These are phyloP conservation scores for Fusarium goolgardi DNA, from an alignment of 2,329 filamentous ascomycete species.

Conservation along the genomic window DNA sequence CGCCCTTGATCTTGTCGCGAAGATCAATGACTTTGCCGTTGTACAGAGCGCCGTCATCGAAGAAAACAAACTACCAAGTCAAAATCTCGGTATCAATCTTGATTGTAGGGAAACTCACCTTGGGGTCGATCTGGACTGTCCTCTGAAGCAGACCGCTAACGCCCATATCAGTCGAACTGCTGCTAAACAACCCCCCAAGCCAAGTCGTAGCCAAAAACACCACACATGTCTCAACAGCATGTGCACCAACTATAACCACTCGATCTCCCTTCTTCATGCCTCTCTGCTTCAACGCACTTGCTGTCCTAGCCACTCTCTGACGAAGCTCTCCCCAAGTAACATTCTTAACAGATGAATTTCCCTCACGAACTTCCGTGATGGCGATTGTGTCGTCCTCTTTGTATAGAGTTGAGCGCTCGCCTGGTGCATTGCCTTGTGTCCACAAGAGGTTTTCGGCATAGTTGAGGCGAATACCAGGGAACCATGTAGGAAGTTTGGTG, in stretches of 20 bases:
- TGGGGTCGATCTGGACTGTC: constrained; percentile 78
- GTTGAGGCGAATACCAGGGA: constrained; percentile 77
- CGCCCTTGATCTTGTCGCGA: constrained; percentile 76
- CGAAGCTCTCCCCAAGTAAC: constrained; percentile 77
- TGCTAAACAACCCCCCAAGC: constrained; percentile 80
- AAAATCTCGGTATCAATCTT: background rate
- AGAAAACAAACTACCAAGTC: constrained; percentile 72
- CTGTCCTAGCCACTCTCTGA: constrained; percentile 65
- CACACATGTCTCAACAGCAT: constrained; percentile 78
- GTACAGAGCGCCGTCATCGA: constrained; percentile 83
- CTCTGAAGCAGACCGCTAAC: constrained; percentile 81
- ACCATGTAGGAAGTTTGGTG: constrained; percentile 80
- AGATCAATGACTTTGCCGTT: constrained; percentile 82
- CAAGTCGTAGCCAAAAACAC: constrained; percentile 77
- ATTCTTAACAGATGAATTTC: constrained; percentile 64
- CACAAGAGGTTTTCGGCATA: constrained; percentile 86
- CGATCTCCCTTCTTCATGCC: constrained; percentile 79
- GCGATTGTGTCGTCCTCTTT: constrained; percentile 80
- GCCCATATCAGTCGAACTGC: constrained; percentile 85
- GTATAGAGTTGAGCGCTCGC: constrained; percentile 61
- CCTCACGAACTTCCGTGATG: constrained; percentile 78
- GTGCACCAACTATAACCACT: constrained; percentile 79
- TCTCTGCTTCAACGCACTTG: constrained; percentile 72
- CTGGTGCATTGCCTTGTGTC: constrained; percentile 59
- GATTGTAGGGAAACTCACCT: constrained; percentile 53